These are phyloP conservation scores for Solanum virginianum DNA, from an alignment of 257 asterid genomes.

Conservation along the genomic window DNA sequence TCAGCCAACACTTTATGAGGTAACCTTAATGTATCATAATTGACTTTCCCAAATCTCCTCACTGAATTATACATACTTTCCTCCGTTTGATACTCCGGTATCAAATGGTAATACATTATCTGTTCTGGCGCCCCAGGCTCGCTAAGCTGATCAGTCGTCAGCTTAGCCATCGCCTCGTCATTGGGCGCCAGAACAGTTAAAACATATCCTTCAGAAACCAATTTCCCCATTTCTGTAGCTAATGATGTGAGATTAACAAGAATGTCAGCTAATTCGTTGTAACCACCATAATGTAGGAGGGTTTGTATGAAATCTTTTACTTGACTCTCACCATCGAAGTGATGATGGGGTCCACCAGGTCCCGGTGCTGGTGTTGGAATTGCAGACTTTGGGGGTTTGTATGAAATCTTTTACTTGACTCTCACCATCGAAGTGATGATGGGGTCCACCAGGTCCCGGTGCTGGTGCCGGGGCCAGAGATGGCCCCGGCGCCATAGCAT, in stretches of 20 bases:
- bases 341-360: slow-evolving; percentile 86
- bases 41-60: slow-evolving; percentile 34
- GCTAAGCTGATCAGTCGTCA: slow-evolving; percentile 77
- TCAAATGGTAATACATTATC: slow-evolving; percentile 12
- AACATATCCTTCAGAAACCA: slow-evolving; percentile 87
- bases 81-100: slow-evolving; percentile 19
- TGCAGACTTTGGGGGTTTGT: no score
- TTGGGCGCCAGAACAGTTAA: slow-evolving; percentile 88
- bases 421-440: slow-evolving; percentile 88
- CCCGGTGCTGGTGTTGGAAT: no score
- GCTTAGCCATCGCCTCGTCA: slow-evolving; percentile 97
- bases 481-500: slow-evolving; percentile 13
- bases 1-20: slow-evolving; percentile 75
- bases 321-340: slow-evolving; percentile 86
- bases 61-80: slow-evolving; percentile 46
- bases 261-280: slow-evolving; percentile 88
- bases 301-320: slow-evolving; percentile 92
- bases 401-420: slow-evolving; percentile 90
- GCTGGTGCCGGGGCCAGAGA: slow-evolving; percentile 67
- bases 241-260: slow-evolving; percentile 76
- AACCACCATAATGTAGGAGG: slow-evolving; percentile 84
- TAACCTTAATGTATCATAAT: slow-evolving; percentile 3
- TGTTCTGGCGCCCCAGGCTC: slow-evolving; percentile 99
- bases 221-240: slow-evolving; percentile 85
- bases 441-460: slow-evolving; percentile 92